Evolutionary conservation across 2,329 filamentous ascomycete species (phyloP), one percentile per base, ranked within the genome.

Genomic region (Xylariales sp.): DNA sequence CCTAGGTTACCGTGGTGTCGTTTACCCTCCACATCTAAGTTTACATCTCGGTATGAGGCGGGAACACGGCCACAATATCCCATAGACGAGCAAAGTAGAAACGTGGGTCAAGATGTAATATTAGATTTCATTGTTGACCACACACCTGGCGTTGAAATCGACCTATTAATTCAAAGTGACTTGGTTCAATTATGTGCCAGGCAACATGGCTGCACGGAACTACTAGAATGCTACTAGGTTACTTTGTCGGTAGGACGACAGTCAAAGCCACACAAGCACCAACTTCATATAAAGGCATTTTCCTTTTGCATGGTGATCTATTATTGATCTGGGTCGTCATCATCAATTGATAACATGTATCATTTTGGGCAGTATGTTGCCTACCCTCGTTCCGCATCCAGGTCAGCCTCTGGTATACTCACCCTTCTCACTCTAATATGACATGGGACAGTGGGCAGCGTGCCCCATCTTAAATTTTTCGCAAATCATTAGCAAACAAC

Each of bases 401-500:
- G 52, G 36, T 43, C 16, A 50, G 54, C 49, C 28, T 43, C 59
- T 60, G 41, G 52, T 32, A 62, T 65, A 49, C 41, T 28, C 46
- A 61, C 63, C 45, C 45, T 62, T 45, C 48, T 60, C 32, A 52
- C 61, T 65, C 61, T 57, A 45, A 43, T 41, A 60, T 54, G 62
- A 46, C 59, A 55, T 61, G 56, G 52, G 53, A 45, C 49, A 61
- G 43, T 12, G 41, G 39, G 12, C n/a, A 43, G 23, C 59, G 39
- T 58, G 54, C 64, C 65, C 58, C 68, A 68, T 69, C 69, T 36
- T 63, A 68, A 61, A 55, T 66, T 61, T 69, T 66, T 61, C 46
- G 56, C 53, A 69, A 72, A 72, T 64, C 63, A 66, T 67, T 67
- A 18, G 66, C 70, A 66, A 70, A 64, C 56, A 57, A 62, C 67